phyloP scores from a whole-genome alignment of 2,329 filamentous ascomycete species.

The Penicillium sp. region DNA sequence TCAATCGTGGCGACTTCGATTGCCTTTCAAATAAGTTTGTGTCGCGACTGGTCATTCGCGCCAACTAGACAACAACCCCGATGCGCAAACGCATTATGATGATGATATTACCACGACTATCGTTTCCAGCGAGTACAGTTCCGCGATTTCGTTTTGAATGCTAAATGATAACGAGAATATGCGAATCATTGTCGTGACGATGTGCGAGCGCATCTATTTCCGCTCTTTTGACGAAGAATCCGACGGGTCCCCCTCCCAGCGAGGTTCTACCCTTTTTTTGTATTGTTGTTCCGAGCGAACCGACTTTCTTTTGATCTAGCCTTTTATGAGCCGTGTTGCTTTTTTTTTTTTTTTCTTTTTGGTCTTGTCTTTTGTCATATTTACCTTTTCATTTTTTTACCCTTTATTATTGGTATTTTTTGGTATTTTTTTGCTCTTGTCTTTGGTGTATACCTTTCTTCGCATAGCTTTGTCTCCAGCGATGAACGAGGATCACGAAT shows the following conservation, averaged over 20 bases:
- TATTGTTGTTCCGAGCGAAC: constrained; percentile 14
- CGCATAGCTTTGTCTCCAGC: constrained; percentile 31
- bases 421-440: constrained; percentile 5
- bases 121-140: constrained; percentile 16
- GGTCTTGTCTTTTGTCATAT: constrained; percentile 20
- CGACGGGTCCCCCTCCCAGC: constrained; percentile 8
- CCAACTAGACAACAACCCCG: constrained; percentile 53
- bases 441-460: constrained; percentile 32
- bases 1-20: constrained; percentile 87
- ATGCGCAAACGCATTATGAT: constrained; percentile 22
- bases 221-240: constrained; percentile 14
- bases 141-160: constrained; percentile 12
- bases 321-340: constrained; percentile 13
- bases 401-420: constrained; percentile 15
- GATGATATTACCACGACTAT: constrained; percentile 18
- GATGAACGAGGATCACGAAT: constrained; percentile 37
- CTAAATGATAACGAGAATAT: constrained; percentile 22
- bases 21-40: constrained; percentile 94
- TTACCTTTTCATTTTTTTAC: constrained; percentile 22
- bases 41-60: constrained; percentile 89
- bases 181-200: constrained; percentile 19
- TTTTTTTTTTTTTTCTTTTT: not conserved
- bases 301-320: constrained; percentile 20
- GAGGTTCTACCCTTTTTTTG: constrained; percentile 9
- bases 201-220: constrained; percentile 18